phyloP scores from a whole-genome alignment of 2,329 filamentous ascomycete genomes.

The Cladosporium halotolerans region DNA sequence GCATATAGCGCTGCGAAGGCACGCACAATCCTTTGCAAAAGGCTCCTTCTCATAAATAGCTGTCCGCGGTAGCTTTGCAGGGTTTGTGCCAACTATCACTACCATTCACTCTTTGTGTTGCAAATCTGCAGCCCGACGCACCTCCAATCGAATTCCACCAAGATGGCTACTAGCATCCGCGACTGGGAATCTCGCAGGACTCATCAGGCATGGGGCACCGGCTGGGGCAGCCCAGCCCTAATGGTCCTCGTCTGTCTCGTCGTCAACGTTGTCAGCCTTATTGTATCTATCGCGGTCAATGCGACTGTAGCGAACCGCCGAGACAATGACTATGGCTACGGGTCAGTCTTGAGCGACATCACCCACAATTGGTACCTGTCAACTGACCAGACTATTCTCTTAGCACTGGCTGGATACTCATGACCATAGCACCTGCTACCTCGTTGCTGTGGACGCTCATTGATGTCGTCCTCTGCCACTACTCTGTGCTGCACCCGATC shows the following conservation, averaged over 20 bases:
- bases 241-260: slow-evolving; percentile 3
- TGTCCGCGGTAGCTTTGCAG: background rate
- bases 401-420: background rate
- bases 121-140: background rate
- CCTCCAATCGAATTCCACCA: background rate
- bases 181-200: slow-evolving; percentile 8
- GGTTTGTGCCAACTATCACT: background rate
- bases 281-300: background rate
- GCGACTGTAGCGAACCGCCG: background rate
- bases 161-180: slow-evolving; percentile 1
- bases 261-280: slow-evolving; percentile 2
- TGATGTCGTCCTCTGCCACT: slow-evolving; percentile 3
- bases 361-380: background rate
- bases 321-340: slow-evolving; percentile 1
- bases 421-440: background rate
- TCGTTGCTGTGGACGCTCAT: slow-evolving; percentile 1
- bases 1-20: background rate
- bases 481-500: slow-evolving; percentile 1
- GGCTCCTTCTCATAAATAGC: background rate
- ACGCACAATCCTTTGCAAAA: background rate
- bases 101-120: background rate
- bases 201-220: slow-evolving; percentile 7
- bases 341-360: background rate
- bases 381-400: background rate
- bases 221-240: slow-evolving; percentile 6